These are phyloP conservation scores for Endocladia muricata DNA, from an alignment of 31 red algal genomes.

Conservation along the genomic window DNA sequence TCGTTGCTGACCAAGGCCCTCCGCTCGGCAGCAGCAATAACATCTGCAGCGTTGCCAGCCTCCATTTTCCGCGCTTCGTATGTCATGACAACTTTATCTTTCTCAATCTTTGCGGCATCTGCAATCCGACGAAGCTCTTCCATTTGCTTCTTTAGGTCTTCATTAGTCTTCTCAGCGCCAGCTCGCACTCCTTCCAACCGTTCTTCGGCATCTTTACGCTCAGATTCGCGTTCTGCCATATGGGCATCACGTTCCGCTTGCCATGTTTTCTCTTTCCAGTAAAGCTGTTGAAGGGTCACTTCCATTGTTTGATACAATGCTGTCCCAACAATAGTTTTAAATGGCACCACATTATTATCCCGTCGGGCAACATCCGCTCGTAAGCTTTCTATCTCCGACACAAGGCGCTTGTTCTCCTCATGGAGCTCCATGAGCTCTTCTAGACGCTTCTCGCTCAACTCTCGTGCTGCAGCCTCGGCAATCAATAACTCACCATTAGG, in stretches of 20 bases:
- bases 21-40: slow-evolving; percentile 37
- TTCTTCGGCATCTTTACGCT: slow-evolving; percentile 42
- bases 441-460: slow-evolving; percentile 31
- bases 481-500: slow-evolving; percentile 15
- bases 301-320: slow-evolving; percentile 64
- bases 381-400: slow-evolving; percentile 34
- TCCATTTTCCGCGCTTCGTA: slow-evolving; percentile 83
- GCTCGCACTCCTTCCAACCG: slow-evolving; percentile 33
- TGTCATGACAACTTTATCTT: slow-evolving; percentile 70
- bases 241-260: slow-evolving; percentile 35
- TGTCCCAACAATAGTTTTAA: slow-evolving; percentile 36
- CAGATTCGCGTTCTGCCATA: slow-evolving; percentile 41
- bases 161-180: slow-evolving; percentile 37
- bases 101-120: slow-evolving; percentile 70
- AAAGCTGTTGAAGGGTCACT: slow-evolving; percentile 41
- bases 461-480: slow-evolving; percentile 15
- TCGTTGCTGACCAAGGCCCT: slow-evolving; percentile 56
- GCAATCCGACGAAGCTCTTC: slow-evolving; percentile 56
- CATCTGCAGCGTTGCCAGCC: slow-evolving; percentile 34
- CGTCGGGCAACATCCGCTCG: slow-evolving; percentile 41
- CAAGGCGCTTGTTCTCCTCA: slow-evolving; percentile 36
- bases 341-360: slow-evolving; percentile 35
- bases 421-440: slow-evolving; percentile 50
- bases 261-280: slow-evolving; percentile 43
- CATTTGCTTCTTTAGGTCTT: slow-evolving; percentile 42